phyloP scores from a whole-genome alignment of 345 rosid species.

The Excoecaria cochinchinensis region DNA sequence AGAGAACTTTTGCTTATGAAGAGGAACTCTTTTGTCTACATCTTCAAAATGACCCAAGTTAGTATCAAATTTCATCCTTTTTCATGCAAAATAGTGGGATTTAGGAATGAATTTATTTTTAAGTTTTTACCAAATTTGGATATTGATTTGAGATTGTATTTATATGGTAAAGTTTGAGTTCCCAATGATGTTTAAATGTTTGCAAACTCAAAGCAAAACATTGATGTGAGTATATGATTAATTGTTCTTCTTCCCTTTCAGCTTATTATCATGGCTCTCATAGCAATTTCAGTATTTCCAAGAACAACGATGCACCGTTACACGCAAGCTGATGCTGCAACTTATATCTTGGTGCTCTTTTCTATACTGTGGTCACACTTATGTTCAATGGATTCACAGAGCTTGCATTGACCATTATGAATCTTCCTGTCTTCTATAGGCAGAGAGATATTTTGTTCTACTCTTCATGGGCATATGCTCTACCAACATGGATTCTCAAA shows the following conservation, averaged over 20 bases:
- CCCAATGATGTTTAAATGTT: too few relatives aligned
- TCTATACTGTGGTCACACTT: conserved; percentile 45
- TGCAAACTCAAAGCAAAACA: neutral
- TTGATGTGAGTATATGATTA: neutral
- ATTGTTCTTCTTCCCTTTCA: conserved; percentile 27
- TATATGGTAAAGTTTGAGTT: too few relatives aligned
- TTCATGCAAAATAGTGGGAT: too few relatives aligned
- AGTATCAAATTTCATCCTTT: neutral
- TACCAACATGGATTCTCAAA: conserved; percentile 77
- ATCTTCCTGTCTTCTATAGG: conserved; percentile 89
- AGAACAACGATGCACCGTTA: conserved; percentile 67
- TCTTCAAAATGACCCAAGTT: conserved; percentile 56
- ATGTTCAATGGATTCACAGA: conserved; percentile 86
- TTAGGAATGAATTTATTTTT: too few relatives aligned
- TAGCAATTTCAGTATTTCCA: conserved; percentile 61
- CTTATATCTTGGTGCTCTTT: conserved; percentile 67
- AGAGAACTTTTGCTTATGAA: conserved; percentile 85
- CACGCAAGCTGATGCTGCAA: conserved; percentile 57
- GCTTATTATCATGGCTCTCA: conserved; percentile 52
- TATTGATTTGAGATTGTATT: too few relatives aligned
- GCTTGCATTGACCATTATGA: conserved; percentile 66
- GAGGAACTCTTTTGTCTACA: conserved; percentile 79
- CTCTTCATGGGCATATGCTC: conserved; percentile 87
- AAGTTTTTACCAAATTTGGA: too few relatives aligned
- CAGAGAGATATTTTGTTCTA: conserved; percentile 79